phyloP scores from a whole-genome alignment of 768 basidiomycete species.

The Leccinellum luteum region DNA sequence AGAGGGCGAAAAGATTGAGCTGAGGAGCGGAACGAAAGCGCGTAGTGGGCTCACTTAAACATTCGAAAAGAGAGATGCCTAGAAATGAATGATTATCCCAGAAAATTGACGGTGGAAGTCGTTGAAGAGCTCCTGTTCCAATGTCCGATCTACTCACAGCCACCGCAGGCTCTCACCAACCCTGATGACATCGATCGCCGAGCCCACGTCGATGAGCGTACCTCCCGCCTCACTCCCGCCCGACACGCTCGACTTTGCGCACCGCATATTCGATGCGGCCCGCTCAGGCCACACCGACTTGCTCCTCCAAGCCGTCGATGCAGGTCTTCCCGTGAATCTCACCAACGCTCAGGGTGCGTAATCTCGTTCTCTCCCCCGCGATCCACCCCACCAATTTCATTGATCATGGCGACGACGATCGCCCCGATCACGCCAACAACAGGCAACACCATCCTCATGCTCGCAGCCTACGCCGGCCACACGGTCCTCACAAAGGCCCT shows the following conservation, averaged over 20 bases:
- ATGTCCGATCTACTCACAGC: no score
- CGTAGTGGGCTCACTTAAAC: no score
- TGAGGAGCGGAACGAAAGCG: no score
- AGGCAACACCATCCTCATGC: constrained; percentile 82
- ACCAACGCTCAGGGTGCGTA: constrained; percentile 65
- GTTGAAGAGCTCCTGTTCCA: no score
- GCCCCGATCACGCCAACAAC: not conserved
- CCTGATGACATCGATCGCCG: not conserved
- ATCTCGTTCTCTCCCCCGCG: not conserved
- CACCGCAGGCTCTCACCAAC: no score
- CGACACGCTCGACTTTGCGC: constrained; percentile 49
- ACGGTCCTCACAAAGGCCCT: constrained; percentile 50
- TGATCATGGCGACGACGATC: not conserved
- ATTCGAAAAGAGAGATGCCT: no score
- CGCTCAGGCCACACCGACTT: constrained; percentile 53
- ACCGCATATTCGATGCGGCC: constrained; percentile 74
- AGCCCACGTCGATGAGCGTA: not conserved
- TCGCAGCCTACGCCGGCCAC: constrained; percentile 73
- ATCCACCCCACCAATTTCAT: not conserved
- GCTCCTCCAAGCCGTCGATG: constrained; percentile 59
- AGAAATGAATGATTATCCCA: no score
- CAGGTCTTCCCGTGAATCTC: constrained; percentile 68
- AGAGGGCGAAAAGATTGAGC: no score
- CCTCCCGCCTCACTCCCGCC: constrained; percentile 25
- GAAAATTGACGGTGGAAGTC: no score